Conservation (phyloP, 306 rosid genomes). For the Hippophae tibetana region DNA sequence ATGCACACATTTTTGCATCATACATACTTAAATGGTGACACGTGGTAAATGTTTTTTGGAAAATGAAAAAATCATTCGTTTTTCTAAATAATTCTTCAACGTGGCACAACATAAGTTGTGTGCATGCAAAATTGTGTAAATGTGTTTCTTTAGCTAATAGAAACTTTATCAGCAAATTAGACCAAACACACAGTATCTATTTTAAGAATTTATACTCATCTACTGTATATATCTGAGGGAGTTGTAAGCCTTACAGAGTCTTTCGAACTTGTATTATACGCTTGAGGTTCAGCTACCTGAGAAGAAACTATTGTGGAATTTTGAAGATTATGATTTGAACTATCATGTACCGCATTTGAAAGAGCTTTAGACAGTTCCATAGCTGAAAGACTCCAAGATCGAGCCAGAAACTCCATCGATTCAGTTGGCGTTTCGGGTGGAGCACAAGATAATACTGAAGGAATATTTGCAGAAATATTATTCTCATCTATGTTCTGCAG, state of each 20-base stretch:
- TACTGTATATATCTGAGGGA: not conserved
- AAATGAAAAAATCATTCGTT: too few relatives aligned
- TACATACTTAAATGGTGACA: too few relatives aligned
- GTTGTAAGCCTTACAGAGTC: slow-evolving; percentile 44
- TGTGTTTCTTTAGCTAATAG: too few relatives aligned
- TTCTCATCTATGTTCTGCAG: slow-evolving; percentile 79
- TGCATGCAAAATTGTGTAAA: too few relatives aligned
- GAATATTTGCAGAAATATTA: slow-evolving; percentile 34
- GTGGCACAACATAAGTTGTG: too few relatives aligned
- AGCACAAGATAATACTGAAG: slow-evolving; percentile 28
- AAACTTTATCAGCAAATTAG: too few relatives aligned
- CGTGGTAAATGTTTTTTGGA: too few relatives aligned
- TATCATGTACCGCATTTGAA: slow-evolving; percentile 26
- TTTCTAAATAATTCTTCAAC: too few relatives aligned
- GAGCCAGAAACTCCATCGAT: slow-evolving; percentile 89
- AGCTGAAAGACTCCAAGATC: slow-evolving; percentile 97
- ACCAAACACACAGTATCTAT: too few relatives aligned
- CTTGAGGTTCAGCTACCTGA: slow-evolving; percentile 13
- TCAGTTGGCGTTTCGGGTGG: slow-evolving; percentile 89
- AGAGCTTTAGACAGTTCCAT: slow-evolving; percentile 78
- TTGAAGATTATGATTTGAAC: slow-evolving; percentile 31
- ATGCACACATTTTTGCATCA: too few relatives aligned
- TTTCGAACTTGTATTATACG: slow-evolving; percentile 25
- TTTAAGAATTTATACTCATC: not conserved
- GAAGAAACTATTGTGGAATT: slow-evolving; percentile 26